Percentiles rank a stretch among this genome's conserved stretches.
phyloP scores from a whole-genome alignment of 2,329 filamentous ascomycete species.

The Aspergillus hiratsukae region DNA sequence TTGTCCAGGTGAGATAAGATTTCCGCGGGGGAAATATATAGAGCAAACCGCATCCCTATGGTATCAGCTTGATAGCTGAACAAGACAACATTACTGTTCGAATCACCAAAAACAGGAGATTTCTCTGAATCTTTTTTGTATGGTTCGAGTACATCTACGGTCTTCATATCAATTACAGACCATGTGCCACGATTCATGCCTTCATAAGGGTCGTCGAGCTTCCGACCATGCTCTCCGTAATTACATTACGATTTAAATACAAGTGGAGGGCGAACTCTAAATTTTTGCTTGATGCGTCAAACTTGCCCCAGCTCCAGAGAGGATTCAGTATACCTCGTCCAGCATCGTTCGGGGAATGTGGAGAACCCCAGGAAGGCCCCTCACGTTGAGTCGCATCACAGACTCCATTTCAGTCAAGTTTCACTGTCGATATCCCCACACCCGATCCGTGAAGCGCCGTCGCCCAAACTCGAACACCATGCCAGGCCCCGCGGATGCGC shows the following conservation, averaged over 20 bases:
- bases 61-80: background rate
- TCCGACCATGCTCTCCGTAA: background rate
- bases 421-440: conserved; percentile 7
- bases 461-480: conserved; percentile 18
- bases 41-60: background rate
- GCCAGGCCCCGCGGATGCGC: conserved; percentile 14
- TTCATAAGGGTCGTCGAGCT: background rate
- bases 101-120: background rate
- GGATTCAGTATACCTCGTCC: background rate
- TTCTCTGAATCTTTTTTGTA: background rate
- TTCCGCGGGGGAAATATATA: background rate
- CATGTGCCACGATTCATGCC: background rate
- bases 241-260: background rate
- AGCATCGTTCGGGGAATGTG: conserved; percentile 26
- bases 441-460: conserved; percentile 11
- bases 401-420: conserved; percentile 6
- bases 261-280: background rate
- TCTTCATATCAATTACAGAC: background rate
- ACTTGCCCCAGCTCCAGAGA: background rate
- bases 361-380: conserved; percentile 19
- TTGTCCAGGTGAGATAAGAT: background rate
- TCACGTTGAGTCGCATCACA: conserved; percentile 10
- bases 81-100: background rate
- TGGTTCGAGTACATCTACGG: too few species aligned
- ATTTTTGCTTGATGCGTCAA: background rate